Percentiles rank a stretch among this genome's conserved stretches.
Evolutionary conservation across 2,329 filamentous ascomycete species (phyloP).

Genomic region (Shiraia sp.): DNA sequence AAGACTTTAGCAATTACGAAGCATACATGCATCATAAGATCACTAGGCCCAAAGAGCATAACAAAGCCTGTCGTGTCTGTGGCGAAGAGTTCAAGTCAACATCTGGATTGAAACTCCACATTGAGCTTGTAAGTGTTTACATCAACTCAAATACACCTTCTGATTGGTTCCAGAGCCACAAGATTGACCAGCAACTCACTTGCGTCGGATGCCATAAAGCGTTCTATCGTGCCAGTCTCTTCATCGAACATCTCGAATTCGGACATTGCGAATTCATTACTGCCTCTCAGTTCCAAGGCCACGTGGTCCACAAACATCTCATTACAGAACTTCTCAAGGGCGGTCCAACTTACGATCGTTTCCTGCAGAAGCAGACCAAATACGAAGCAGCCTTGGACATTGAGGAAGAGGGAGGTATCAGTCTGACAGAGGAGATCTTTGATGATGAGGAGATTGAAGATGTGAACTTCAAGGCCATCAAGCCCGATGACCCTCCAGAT

Average conservation of each 20-base stretch:
- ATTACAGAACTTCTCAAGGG: constrained; percentile 40
- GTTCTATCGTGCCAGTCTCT: constrained; percentile 53
- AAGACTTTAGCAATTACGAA: constrained; percentile 51
- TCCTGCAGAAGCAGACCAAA: constrained; percentile 35
- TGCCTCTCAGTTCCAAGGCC: constrained; percentile 49
- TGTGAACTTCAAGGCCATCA: constrained; percentile 26
- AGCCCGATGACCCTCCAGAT: constrained; percentile 19
- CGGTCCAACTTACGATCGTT: constrained; percentile 19
- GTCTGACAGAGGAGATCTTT: constrained; percentile 18
- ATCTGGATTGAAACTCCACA: constrained; percentile 56
- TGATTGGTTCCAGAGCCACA: constrained; percentile 49
- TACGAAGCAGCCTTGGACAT: constrained; percentile 31
- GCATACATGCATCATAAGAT: constrained; percentile 54
- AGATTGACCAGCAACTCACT: constrained; percentile 52
- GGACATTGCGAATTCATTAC: constrained; percentile 54
- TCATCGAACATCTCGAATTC: constrained; percentile 60
- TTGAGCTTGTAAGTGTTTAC: constrained; percentile 50
- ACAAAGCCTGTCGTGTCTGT: constrained; percentile 61
- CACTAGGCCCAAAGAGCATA: constrained; percentile 40
- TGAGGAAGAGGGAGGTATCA: constrained; percentile 33
- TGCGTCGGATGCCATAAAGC: constrained; percentile 57
- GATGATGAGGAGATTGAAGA: constrained; percentile 21
- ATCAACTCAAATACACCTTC: not conserved
- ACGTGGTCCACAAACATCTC: constrained; percentile 56
- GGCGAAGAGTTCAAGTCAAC: constrained; percentile 59